Conservation (phyloP, 2,329 filamentous ascomycete genomes). For the Monosporascus sp. region DNA sequence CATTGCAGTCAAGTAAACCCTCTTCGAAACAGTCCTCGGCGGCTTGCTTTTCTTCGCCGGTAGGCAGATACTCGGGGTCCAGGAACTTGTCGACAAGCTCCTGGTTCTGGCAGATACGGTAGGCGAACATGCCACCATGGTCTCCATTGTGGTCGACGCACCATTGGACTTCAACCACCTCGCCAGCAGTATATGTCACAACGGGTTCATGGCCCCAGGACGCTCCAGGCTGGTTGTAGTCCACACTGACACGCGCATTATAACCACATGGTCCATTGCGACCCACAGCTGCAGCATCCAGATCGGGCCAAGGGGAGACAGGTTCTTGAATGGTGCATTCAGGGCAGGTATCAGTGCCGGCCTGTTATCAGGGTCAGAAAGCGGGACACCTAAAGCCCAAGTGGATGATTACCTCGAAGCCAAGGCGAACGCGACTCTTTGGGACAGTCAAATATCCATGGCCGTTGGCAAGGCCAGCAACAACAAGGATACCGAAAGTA, state of each 20-base stretch:
- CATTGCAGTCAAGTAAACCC: constrained; percentile 43
- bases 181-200: constrained; percentile 39
- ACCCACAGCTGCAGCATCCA: constrained; percentile 39
- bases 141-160: constrained; percentile 53
- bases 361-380: constrained; percentile 22
- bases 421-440: constrained; percentile 39
- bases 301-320: constrained; percentile 44
- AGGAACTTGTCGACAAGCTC: constrained; percentile 45
- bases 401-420: constrained; percentile 30
- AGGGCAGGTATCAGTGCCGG: constrained; percentile 45
- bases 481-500: constrained; percentile 3
- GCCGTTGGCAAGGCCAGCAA: constrained; percentile 22
- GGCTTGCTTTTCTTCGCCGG: constrained; percentile 45
- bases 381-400: constrained; percentile 1
- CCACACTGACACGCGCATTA: constrained; percentile 47
- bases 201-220: constrained; percentile 41
- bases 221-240: constrained; percentile 44
- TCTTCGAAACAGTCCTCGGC: constrained; percentile 48
- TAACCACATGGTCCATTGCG: constrained; percentile 49
- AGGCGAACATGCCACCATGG: constrained; percentile 53
- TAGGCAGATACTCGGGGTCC: constrained; percentile 42
- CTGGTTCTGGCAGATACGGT: constrained; percentile 49
- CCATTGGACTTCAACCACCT: constrained; percentile 47
- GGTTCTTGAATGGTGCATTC: constrained; percentile 52
- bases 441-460: constrained; percentile 43